Conservation (phyloP, 2,329 filamentous ascomycete species). For the Colletotrichum cordylinicola region DNA sequence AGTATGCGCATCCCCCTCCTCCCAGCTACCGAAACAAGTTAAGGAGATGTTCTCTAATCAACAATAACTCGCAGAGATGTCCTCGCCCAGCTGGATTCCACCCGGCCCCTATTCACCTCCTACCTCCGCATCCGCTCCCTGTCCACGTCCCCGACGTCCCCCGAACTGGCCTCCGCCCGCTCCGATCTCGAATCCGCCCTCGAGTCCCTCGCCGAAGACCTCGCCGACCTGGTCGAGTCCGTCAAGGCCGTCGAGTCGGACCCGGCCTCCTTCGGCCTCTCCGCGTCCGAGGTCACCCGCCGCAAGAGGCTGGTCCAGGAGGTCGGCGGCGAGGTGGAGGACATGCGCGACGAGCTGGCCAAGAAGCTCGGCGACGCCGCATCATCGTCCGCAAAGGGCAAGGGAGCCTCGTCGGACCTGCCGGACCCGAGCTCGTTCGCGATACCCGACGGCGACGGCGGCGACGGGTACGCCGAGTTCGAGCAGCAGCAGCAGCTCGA, state of each 20-base stretch:
- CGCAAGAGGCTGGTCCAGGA: conserved; percentile 85
- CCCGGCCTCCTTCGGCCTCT: conserved; percentile 86
- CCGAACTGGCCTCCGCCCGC: conserved; percentile 83
- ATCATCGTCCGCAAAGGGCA: conserved; percentile 32
- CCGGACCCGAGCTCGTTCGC: conserved; percentile 64
- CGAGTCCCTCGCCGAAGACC: conserved; percentile 77
- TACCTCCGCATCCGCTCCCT: conserved; percentile 96
- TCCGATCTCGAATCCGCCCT: conserved; percentile 72
- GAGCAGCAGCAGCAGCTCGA: conserved; percentile 90
- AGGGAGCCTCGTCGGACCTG: conserved; percentile 45
- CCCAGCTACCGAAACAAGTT: conserved; percentile 48
- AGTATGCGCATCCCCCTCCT: conserved; percentile 49
- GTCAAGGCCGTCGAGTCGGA: conserved; percentile 88
- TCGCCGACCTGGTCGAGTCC: conserved; percentile 85
- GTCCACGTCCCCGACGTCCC: conserved; percentile 72
- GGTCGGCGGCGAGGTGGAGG: conserved; percentile 85
- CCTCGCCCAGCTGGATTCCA: conserved; percentile 78
- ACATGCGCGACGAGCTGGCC: conserved; percentile 84
- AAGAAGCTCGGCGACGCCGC: conserved; percentile 53
- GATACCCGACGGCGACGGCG: conserved; percentile 59
- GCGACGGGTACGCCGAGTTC: conserved; percentile 74
- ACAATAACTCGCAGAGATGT: conserved; percentile 75
- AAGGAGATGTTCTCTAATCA: neutral
- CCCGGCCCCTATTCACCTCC: conserved; percentile 88
- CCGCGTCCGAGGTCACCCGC: conserved; percentile 80